A percentile compares a stretch with the other conserved stretches of the same genome.
Evolutionary conservation across 2,329 filamentous ascomycete genomes (phyloP).

Genomic region (Pseudogymnoascus sp.): DNA sequence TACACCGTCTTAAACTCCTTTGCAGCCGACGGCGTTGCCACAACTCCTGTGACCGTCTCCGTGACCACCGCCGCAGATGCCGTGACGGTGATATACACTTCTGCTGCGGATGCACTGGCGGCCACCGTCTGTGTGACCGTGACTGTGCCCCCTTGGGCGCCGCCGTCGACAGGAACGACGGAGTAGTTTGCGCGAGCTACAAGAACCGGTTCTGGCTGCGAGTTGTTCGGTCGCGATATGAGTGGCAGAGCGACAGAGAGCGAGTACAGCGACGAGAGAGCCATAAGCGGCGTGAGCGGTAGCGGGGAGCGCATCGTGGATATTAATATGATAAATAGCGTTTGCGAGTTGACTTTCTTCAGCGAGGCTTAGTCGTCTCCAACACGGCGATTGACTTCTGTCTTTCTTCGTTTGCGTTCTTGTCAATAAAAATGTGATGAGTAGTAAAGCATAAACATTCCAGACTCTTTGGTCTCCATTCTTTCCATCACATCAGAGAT

Average conservation of each 20-base stretch:
- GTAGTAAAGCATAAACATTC: background rate
- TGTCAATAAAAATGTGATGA: background rate
- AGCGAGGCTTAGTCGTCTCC: background rate
- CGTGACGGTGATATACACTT: conserved; percentile 21
- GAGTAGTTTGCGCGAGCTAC: conserved; percentile 26
- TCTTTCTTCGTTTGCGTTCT: background rate
- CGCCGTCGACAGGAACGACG: conserved; percentile 30
- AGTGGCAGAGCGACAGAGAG: background rate
- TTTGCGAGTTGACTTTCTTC: background rate
- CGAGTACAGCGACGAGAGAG: background rate
- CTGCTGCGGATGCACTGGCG: conserved; percentile 22
- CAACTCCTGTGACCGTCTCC: conserved; percentile 20
- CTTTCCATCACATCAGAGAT: background rate
- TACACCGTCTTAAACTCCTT: conserved; percentile 6
- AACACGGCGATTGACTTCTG: background rate
- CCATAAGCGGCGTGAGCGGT: background rate
- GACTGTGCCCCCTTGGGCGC: conserved; percentile 14
- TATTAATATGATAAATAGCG: background rate
- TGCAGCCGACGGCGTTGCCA: conserved; percentile 22
- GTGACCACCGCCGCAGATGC: conserved; percentile 15
- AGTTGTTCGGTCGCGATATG: background rate
- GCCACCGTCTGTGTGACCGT: conserved; percentile 20
- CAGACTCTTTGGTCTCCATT: conserved; percentile 2
- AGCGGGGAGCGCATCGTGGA: background rate
- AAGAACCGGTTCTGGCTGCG: conserved; percentile 7